Evolutionary conservation across 441 rosid species (phyloP), one percentile per base, ranked within the genome.

Genomic region (Brassica balearica): DNA sequence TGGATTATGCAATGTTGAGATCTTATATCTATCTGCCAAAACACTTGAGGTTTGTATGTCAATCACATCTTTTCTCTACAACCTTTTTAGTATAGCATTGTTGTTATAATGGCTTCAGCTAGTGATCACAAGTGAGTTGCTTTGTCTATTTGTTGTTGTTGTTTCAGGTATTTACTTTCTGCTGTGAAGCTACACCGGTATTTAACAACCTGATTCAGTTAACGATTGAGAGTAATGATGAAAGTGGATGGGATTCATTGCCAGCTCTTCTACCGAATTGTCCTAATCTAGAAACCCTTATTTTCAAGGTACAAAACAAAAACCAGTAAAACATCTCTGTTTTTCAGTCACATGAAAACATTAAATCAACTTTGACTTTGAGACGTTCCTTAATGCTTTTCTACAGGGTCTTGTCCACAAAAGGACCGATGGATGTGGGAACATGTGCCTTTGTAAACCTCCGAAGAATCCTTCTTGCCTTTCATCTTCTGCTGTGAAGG

Each of bases 401-500:
- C 6, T 8, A 23, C 74, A 76, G 79, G 55, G 74, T 29, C 74
- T 76, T 69, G 0, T 17, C 55, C 74, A 76, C 69, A 68, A 60
- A 36, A 0, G 12, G 8, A 76, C 53, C 55, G 3, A n/a, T 1
- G n/a, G 19, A 29, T 76, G 79, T 69, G 79, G 79, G 9, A 20
- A 76, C 58, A 0, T 68, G 53, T 75, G 79, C 38, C 0, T 8
- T 20, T 75, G 79, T 60, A 58, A 46, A 46, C 34, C 9, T 20
- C 55, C 4, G 63, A 61, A 76, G 55, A 23, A 61, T 29, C 63
- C 63, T 76, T 68, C 74, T 61, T 76, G 53, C 63, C 79, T 76
- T 61, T 76, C 63, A 29, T 29, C 69, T 27, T 76, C 79, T 17
- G 23, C 55, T 0, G 68, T 76, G 25, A 76, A 76, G 68, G 69